phyloP scores from a whole-genome alignment of 345 rosid species.

The Lumnitzera racemosa region DNA sequence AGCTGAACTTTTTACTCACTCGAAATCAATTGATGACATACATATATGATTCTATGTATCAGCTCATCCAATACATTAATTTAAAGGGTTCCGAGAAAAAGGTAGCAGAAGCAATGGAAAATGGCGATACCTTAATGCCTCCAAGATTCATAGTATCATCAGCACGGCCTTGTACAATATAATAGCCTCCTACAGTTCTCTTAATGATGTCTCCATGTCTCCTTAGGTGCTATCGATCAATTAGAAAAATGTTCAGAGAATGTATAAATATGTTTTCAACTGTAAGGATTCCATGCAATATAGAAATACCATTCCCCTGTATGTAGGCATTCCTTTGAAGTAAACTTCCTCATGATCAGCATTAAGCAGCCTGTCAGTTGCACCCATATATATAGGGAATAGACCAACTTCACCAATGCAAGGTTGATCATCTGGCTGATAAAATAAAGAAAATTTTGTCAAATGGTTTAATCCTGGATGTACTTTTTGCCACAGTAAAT shows the following conservation, averaged over 20 bases:
- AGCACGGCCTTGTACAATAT: slow-evolving; percentile 71
- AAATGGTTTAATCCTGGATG: no score
- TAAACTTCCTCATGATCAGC: slow-evolving; percentile 73
- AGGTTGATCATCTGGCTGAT: slow-evolving; percentile 65
- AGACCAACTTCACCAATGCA: slow-evolving; percentile 86
- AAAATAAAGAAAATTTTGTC: background rate
- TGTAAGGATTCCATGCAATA: no score
- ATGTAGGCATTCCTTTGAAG: slow-evolving; percentile 80
- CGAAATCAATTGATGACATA: no score
- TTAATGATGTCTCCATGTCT: slow-evolving; percentile 82
- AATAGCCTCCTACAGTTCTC: slow-evolving; percentile 70
- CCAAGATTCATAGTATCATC: slow-evolving; percentile 99
- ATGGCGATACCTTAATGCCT: slow-evolving; percentile 68
- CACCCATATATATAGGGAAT: slow-evolving; percentile 64
- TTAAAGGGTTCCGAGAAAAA: background rate
- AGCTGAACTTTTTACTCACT: no score
- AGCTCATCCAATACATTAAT: no score
- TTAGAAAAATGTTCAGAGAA: no score
- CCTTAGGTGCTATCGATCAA: slow-evolving; percentile 52
- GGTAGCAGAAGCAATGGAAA: background rate
- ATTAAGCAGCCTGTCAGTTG: slow-evolving; percentile 69
- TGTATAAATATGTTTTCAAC: no score
- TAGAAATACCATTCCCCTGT: slow-evolving; percentile 46
- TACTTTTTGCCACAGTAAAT: no score
- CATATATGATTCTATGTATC: no score